Percentiles rank a stretch among this genome's conserved stretches.
These are phyloP conservation scores for Talaromyces sp. DNA, from an alignment of 2,329 filamentous ascomycete species.

Conservation along the genomic window DNA sequence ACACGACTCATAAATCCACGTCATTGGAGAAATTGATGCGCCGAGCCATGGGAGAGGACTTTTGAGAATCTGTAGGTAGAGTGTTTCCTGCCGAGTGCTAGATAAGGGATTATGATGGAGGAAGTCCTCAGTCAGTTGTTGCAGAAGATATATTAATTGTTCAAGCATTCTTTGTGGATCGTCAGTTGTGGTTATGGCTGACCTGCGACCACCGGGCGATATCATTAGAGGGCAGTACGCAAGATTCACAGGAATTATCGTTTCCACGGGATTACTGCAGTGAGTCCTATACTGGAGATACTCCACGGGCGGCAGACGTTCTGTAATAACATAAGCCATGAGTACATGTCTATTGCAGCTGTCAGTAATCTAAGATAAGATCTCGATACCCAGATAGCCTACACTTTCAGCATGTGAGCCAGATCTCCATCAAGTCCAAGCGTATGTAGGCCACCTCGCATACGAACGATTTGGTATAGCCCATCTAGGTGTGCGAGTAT, in stretches of 20 bases:
- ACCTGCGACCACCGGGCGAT: background rate
- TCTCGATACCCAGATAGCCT: background rate
- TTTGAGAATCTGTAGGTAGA: background rate
- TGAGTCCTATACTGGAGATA: background rate
- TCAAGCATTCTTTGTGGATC: background rate
- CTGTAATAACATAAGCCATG: background rate
- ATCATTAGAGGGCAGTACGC: background rate
- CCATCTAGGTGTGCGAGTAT: background rate
- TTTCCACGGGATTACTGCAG: background rate
- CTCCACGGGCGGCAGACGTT: background rate
- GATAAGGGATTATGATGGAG: background rate
- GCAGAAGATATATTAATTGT: background rate
- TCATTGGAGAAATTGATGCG: background rate
- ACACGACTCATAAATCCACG: background rate
- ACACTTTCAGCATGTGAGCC: background rate
- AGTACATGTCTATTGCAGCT: background rate
- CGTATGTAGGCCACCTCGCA: background rate
- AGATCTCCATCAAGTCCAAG: background rate
- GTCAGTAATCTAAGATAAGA: background rate
- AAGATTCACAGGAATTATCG: background rate
- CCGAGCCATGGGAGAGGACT: background rate
- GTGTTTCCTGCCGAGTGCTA: background rate
- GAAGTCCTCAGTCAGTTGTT: background rate
- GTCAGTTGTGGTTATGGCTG: background rate
- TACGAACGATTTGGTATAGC: background rate